These are phyloP conservation scores for Botrytis paeoniae DNA, from an alignment of 2,329 filamentous ascomycete species.

Conservation along the genomic window DNA sequence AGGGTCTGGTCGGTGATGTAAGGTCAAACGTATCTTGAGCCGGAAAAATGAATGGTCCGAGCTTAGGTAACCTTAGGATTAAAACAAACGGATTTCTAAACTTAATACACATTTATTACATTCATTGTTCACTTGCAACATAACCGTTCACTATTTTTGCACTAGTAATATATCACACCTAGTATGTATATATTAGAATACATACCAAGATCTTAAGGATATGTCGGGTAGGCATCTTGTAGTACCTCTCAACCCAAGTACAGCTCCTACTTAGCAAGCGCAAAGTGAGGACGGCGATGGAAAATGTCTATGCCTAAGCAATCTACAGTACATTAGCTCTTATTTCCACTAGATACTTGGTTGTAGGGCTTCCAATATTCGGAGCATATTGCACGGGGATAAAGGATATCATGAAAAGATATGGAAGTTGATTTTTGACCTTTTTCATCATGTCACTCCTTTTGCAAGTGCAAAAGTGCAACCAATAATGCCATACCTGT, in stretches of 20 bases:
- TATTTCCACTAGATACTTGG: rapidly evolving
- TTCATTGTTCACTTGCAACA: neutral
- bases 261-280: neutral
- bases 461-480: neutral
- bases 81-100: neutral
- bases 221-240: neutral
- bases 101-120: neutral
- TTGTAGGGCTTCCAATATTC: too few relatives aligned
- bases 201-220: neutral
- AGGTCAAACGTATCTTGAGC: neutral
- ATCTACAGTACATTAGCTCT: too few relatives aligned
- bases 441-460: neutral
- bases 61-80: neutral
- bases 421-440: neutral
- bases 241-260: neutral
- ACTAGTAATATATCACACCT: neutral
- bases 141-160: too few relatives aligned
- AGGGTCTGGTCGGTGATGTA: neutral
- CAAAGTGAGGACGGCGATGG: neutral
- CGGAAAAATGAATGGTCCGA: conserved; percentile 9
- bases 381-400: neutral
- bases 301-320: neutral
- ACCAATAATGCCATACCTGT: neutral
- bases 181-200: neutral
- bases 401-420: neutral